phyloP scores from a whole-genome alignment of 768 basidiomycete genomes.

The Inosperma sp. region DNA sequence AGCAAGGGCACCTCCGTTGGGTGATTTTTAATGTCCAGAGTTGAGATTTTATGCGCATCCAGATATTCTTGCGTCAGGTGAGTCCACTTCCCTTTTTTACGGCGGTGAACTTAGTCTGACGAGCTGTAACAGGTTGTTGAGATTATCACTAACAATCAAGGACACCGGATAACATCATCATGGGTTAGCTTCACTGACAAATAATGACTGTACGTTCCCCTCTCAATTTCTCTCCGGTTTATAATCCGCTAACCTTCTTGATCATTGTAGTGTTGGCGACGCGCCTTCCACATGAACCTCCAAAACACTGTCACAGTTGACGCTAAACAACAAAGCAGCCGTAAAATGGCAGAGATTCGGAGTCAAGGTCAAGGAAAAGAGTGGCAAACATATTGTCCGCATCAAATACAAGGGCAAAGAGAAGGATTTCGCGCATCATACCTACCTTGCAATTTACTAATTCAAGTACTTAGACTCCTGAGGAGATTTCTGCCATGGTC shows the following conservation, averaged over 20 bases:
- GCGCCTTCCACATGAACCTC: slow-evolving; percentile 89
- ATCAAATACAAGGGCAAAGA: slow-evolving; percentile 58
- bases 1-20: too few relatives aligned
- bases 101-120: slow-evolving; percentile 47
- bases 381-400: slow-evolving; percentile 72
- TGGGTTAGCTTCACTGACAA: slow-evolving; percentile 90
- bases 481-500: too few relatives aligned
- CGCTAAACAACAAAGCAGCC: slow-evolving; percentile 91
- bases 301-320: slow-evolving; percentile 94
- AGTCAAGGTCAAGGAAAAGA: slow-evolving; percentile 68
- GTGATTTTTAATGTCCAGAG: too few relatives aligned
- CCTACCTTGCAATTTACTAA: slow-evolving; percentile 49
- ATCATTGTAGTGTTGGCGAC: slow-evolving; percentile 64
- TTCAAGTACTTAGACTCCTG: slow-evolving; percentile 50
- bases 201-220: slow-evolving; percentile 57
- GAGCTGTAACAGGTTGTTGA: slow-evolving; percentile 66
- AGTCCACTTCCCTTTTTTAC: background rate
- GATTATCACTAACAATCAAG: slow-evolving; percentile 84
- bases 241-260: slow-evolving; percentile 23
- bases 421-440: slow-evolving; percentile 47
- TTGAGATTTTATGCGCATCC: too few relatives aligned
- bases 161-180: slow-evolving; percentile 87
- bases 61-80: too few relatives aligned
- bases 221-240: slow-evolving; percentile 15
- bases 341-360: slow-evolving; percentile 71